Percentiles rank a stretch among this genome's conserved stretches.
These are phyloP conservation scores for Penicillium cosmopolitanum DNA, from an alignment of 495 filamentous ascomycete genomes.

Conservation along the genomic window DNA sequence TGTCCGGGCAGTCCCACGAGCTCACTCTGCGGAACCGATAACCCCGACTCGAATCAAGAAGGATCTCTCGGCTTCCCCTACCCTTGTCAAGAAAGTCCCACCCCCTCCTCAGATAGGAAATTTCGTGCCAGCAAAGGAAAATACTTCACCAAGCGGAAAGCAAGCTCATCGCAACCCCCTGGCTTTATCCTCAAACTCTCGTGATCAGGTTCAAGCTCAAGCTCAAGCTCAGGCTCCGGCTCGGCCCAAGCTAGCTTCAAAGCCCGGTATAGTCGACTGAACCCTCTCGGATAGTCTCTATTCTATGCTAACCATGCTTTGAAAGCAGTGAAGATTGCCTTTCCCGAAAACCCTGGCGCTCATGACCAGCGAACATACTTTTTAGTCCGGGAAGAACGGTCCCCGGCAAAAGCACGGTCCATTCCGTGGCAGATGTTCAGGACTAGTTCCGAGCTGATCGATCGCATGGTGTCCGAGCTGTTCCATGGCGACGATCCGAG, in stretches of 20 bases:
- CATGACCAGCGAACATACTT: background rate
- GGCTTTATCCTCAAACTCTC: background rate
- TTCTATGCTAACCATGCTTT: background rate
- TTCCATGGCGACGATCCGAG: background rate
- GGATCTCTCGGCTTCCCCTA: background rate
- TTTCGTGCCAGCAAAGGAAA: background rate
- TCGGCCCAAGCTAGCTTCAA: background rate
- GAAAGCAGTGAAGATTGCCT: background rate
- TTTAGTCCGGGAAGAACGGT: background rate
- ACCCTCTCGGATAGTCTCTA: background rate
- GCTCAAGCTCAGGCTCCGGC: too few species aligned
- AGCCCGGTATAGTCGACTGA: background rate
- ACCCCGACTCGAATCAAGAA: background rate
- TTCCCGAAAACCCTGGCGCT: background rate
- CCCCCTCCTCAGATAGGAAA: background rate
- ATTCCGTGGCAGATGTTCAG: background rate
- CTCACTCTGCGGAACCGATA: background rate
- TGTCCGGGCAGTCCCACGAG: background rate
- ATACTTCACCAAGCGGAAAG: background rate
- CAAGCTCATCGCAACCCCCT: background rate
- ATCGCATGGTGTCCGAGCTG: background rate
- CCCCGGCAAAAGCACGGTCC: conserved; percentile 1
- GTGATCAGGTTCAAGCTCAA: background rate
- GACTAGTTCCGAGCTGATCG: background rate
- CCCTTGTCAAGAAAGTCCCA: background rate